Evolutionary conservation across 164 flowering plant species (phyloP), one percentile per base, ranked within the genome.

Genomic region (Aristolochia fimbriata): DNA sequence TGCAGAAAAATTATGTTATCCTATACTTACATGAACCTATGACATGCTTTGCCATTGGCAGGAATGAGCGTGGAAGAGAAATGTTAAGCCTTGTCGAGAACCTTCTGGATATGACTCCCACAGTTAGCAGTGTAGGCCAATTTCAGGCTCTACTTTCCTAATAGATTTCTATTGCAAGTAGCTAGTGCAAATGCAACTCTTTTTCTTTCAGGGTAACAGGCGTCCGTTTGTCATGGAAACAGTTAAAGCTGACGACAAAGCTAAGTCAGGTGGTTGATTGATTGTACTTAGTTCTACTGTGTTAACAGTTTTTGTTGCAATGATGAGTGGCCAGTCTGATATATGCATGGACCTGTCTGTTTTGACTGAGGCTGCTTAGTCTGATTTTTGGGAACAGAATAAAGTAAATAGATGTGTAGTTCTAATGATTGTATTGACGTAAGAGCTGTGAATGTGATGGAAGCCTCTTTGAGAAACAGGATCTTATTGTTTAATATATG

Each of bases 1-100:
- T 37, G 8, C 43, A 37, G 4, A 37, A 6, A 37, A 15, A 20
- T 13, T 6, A 49, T 20, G 14, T 13, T 49, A 7, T 17, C 22
- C 8, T 20, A 11, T 49, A 49, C 23, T 10, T 11, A 27, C 31
- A 10, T 20, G 24, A 21, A 24, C 25, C n/a, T 19, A 53, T 19
- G 8, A 60, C 9, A 55, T 15, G 14, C 47, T 60, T 41, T 58
- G 71, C 0, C 48, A 75, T 66, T 65, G 70, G 48, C 77, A 93
- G 99, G 73, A 93, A 93, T 77, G 87, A 84, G 65, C 97, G 96
- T 53, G 99, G 99, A 52, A 81, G 77, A 62, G 96, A 93, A 78
- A 93, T 93, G 99, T 81, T 93, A 46, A 74, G 71, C 62, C 75
- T 93, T 60, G 81, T 93, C 21, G 71, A 84, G 68, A 61, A 85